Base-by-base conservation (phyloP, 2,329 filamentous ascomycete genomes). In the Alternaria longipes region DNA sequence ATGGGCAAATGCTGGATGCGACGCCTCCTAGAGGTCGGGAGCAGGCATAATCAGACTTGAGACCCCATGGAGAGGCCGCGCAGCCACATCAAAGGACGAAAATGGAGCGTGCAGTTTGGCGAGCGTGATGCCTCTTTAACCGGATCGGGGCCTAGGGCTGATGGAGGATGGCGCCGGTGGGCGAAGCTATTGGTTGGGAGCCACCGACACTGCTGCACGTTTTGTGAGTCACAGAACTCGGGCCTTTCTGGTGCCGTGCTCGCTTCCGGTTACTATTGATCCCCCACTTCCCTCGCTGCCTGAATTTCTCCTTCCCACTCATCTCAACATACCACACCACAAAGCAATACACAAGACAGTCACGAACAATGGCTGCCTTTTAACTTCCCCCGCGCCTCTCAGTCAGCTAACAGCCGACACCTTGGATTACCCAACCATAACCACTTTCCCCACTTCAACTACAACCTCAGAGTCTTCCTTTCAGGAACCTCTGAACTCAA, bases 401-500 rank as follows among this genome's bases (percentile, higher is more conserved):
- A 40, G 72, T 75, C 73, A 62, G 56, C 73, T 64, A 57, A 64
- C 54, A 40, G 69, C 69, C 70, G 73, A 67, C 74, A 75, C 67
- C 51, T 72, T 79, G 73, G 71, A 72, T 74, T 40, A 71, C 61
- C 40, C 58, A 68, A 67, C 41, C 46, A 67, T 58, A 61, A 42
- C 62, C 66, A 57, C 63, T 66, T 66, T 62, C 68, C 66, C 62
- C 66, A 69, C 74, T 75, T 70, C 58, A 68, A 67, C 66, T 49
- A 56, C 63, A 60, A 64, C 70, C 70, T 75, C 76, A 80, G 78
- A 80, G 76, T 59, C 76, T 78, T 78, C 78, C 75, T 71, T 76
- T 61, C 65, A 64, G 75, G 79, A 80, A 79, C 72, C 79, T 80
- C 87, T 91, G 89, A 90, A 90, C 87, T 88, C 83, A 75, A 85